Conservation (phyloP, 1,284 basidiomycete genomes). For the Puccinia horiana region DNA sequence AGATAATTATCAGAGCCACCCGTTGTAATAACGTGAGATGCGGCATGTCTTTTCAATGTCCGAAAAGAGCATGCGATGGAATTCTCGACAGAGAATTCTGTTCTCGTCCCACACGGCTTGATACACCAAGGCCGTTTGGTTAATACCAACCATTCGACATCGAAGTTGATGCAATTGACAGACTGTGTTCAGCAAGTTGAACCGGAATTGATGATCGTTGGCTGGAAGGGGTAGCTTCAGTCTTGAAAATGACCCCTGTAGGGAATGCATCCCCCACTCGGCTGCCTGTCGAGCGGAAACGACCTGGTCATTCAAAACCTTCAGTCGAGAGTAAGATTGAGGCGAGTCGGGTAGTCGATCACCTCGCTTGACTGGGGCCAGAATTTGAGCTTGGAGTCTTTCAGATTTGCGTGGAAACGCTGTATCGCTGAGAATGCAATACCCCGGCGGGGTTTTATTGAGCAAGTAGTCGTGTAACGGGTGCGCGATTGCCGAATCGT, state of each 20-base stretch:
- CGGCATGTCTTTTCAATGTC: neutral
- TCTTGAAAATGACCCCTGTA: conserved; percentile 53
- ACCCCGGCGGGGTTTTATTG: conserved; percentile 59
- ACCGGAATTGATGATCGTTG: conserved; percentile 53
- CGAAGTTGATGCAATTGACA: conserved; percentile 58
- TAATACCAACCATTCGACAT: conserved; percentile 58
- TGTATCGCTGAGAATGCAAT: conserved; percentile 62
- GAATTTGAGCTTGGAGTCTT: conserved; percentile 54
- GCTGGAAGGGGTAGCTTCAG: conserved; percentile 60
- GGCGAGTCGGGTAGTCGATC: conserved; percentile 55
- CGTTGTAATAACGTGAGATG: neutral
- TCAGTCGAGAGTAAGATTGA: conserved; percentile 51
- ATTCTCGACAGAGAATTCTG: neutral
- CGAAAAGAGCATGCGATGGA: neutral
- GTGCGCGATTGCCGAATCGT: too few relatives aligned
- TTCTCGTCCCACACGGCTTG: conserved; percentile 52
- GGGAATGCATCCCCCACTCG: too few relatives aligned
- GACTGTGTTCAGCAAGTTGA: conserved; percentile 58
- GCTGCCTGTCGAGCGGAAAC: too few relatives aligned
- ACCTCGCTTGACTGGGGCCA: conserved; percentile 61
- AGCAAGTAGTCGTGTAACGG: conserved; percentile 60
- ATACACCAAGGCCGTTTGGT: conserved; percentile 61
- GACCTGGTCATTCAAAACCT: conserved; percentile 59
- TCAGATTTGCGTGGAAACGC: conserved; percentile 61
- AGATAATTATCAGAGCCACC: neutral